Percentiles rank a stretch among this genome's conserved stretches.
phyloP scores from a whole-genome alignment of 352 stramenopile genomes.

The Globisporangium radiosum region DNA sequence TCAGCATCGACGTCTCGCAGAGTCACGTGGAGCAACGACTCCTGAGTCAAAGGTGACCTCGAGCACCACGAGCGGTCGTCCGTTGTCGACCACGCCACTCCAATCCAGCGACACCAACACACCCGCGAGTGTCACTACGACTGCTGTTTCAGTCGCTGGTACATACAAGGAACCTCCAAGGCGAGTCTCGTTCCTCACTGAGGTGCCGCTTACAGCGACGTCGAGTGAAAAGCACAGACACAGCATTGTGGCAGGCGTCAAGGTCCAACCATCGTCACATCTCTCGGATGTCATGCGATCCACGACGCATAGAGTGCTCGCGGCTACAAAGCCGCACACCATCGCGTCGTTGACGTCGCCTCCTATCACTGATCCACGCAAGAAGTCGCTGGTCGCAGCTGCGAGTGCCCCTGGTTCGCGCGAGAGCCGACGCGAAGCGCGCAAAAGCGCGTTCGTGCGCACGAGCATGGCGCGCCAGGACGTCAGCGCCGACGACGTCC shows the following conservation, averaged over 20 bases:
- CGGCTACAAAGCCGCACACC: too few relatives aligned
- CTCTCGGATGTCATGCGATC: neutral
- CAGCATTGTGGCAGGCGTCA: neutral
- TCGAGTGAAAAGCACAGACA: neutral
- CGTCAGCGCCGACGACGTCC: slow-evolving; percentile 57
- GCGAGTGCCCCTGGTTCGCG: slow-evolving; percentile 6
- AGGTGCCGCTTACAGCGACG: neutral
- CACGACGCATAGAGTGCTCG: neutral
- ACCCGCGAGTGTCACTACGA: neutral
- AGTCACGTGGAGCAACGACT: neutral
- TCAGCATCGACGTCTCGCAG: slow-evolving; percentile 1
- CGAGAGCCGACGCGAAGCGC: slow-evolving; percentile 18
- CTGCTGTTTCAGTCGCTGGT: neutral
- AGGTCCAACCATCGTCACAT: neutral
- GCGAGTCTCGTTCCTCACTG: slow-evolving; percentile 2
- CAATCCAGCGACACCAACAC: neutral
- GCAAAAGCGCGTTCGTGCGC: slow-evolving; percentile 24
- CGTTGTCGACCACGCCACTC: neutral
- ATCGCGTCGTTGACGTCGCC: neutral
- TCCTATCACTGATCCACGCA: neutral
- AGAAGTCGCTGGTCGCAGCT: neutral
- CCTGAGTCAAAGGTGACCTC: neutral
- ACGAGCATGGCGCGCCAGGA: slow-evolving; percentile 39
- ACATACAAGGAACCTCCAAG: neutral
- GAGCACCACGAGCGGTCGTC: neutral